Evolutionary conservation across 306 rosid species (phyloP).

Genomic region (Cucurbita maxima): DNA sequence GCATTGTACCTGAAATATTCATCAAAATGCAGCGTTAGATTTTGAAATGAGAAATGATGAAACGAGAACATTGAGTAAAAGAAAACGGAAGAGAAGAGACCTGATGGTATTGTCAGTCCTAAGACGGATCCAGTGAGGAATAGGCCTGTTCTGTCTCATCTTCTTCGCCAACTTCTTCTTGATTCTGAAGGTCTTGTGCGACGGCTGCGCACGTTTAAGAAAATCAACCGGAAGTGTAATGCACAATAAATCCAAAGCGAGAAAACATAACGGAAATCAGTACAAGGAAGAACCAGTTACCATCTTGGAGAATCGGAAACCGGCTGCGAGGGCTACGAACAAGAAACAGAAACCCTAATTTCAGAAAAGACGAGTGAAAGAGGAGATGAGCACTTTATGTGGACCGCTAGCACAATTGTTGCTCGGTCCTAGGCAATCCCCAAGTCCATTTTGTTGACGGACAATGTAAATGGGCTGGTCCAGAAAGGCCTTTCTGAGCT

Average conservation of each 20-base stretch:
- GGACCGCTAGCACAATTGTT: background rate
- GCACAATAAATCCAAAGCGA: background rate
- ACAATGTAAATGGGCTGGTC: background rate
- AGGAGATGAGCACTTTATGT: background rate
- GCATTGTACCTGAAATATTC: slow-evolving; percentile 31
- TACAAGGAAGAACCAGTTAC: background rate
- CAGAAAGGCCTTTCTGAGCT: background rate
- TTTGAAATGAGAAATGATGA: background rate
- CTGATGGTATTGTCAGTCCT: slow-evolving; percentile 85
- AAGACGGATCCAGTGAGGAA: slow-evolving; percentile 82
- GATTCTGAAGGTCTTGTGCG: slow-evolving; percentile 75
- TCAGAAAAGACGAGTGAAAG: background rate
- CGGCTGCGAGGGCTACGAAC: background rate
- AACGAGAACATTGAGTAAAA: accelerated
- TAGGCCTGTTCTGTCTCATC: slow-evolving; percentile 95
- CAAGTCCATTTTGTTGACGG: background rate
- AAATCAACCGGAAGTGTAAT: background rate
- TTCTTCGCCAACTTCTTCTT: slow-evolving; percentile 90
- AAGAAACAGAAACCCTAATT: background rate
- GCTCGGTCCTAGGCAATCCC: background rate
- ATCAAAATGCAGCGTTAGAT: background rate
- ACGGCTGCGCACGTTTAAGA: slow-evolving; percentile 30
- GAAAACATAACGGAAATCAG: background rate
- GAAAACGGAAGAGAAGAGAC: slow-evolving; percentile 1
- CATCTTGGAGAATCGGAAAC: background rate